These are phyloP conservation scores for Arthrobotrys sinensis DNA, from an alignment of 2,329 filamentous ascomycete genomes.

Conservation along the genomic window DNA sequence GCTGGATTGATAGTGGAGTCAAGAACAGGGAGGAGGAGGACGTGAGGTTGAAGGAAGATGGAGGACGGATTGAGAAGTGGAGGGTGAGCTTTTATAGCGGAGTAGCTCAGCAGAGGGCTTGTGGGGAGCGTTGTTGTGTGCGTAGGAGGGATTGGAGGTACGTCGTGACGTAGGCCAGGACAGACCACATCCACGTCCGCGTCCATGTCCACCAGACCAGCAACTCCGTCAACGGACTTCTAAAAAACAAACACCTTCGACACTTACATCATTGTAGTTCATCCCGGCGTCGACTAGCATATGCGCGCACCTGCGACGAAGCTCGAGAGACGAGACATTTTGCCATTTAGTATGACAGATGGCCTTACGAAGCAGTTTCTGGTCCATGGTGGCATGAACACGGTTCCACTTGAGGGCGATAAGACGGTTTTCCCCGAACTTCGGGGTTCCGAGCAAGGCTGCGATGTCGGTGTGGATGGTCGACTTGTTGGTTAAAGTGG, in stretches of 20 bases:
- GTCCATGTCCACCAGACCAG: too few relatives aligned
- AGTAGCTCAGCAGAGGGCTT: slow-evolving; percentile 8
- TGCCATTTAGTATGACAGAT: slow-evolving; percentile 53
- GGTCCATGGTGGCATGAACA: background rate
- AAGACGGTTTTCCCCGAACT: slow-evolving; percentile 11
- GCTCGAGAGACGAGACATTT: slow-evolving; percentile 20
- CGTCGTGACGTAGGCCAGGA: background rate
- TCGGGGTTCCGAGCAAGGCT: slow-evolving; percentile 18
- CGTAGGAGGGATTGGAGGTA: background rate
- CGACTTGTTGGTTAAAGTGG: background rate
- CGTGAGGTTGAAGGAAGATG: background rate
- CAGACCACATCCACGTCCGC: too few relatives aligned
- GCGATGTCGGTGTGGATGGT: slow-evolving; percentile 11
- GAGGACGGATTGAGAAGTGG: background rate
- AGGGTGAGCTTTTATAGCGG: slow-evolving; percentile 7
- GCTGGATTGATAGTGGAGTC: background rate
- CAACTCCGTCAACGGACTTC: too few relatives aligned
- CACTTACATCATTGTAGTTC: slow-evolving; percentile 45
- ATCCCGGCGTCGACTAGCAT: slow-evolving; percentile 19
- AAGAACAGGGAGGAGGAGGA: background rate
- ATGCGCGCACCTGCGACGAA: slow-evolving; percentile 24
- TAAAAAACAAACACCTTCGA: background rate
- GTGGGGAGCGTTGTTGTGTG: background rate
- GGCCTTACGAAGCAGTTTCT: slow-evolving; percentile 27
- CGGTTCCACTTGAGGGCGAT: slow-evolving; percentile 23